Base-by-base conservation (phyloP, 2,329 filamentous ascomycete genomes). In the Elsinoe arachidis region DNA sequence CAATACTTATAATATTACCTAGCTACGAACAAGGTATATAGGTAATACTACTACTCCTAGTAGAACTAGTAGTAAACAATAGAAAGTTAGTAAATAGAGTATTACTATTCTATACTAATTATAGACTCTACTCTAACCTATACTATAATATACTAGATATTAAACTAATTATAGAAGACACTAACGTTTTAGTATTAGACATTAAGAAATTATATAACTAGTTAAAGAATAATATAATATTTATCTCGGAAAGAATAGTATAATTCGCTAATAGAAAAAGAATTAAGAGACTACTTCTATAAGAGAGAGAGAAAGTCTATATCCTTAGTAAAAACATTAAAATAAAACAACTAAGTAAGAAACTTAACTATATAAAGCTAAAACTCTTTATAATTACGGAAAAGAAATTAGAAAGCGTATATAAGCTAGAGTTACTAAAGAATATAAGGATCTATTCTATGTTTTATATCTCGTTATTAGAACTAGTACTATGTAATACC, bases 1-100 rank as follows among this genome's bases (percentile, higher is more conserved):
- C 43, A 61, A 17, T 62, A 62, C 49, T 30, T 62, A 51, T 11
- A 38, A 52, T n/a, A n/a, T n/a, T n/a, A n/a, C n/a, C n/a, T n/a
- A n/a, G n/a, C n/a, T n/a, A n/a, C n/a, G n/a, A 59, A 14, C 54
- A 61, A 38, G 30, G 43, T 6, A 23, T 46, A 2, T 61, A 59
- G 58, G 47, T 30, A 10, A 15, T 21, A 10, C 38, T 47, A 46
- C 38, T 57, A 10, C 30, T 12, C 9, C 4, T 57, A 3, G 47
- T 37, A 26, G 21, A 62, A 34, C 54, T 61, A 7, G 39, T 33
- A 10, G 12, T 37, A n/a, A 61, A 60, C 55, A 58, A 60, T 54
- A 55, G 37, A 26, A 12, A 17, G 5, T 39, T 17, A 54, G n/a
- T 15, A 11, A 54, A 12, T 14, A 19, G 33, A 54, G 15, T 21